Percentiles rank a stretch among this genome's conserved stretches.
Conservation (phyloP, 164 flowering plant species). For the Buxus sempervirens region DNA sequence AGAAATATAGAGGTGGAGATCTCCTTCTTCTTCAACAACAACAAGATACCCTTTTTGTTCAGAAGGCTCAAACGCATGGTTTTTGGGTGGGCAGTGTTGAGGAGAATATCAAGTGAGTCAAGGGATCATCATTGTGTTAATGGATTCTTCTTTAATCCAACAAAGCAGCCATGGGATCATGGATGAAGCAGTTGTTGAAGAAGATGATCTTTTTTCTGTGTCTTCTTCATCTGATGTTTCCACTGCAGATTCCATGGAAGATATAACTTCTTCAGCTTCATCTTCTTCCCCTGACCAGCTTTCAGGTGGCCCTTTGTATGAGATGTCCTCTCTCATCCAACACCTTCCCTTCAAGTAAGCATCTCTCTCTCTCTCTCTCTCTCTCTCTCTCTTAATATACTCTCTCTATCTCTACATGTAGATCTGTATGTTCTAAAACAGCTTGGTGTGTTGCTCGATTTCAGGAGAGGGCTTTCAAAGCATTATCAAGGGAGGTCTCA, state of each 20-base stretch:
- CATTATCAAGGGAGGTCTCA: constrained; percentile 43
- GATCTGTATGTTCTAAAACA: not conserved
- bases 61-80: constrained; percentile 3
- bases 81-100: constrained; percentile 1
- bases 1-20: not conserved
- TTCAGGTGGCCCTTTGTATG: constrained; percentile 10
- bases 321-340: constrained; percentile 27
- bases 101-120: not conserved
- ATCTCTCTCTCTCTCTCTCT: constrained; percentile 2
- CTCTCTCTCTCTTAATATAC: not conserved
- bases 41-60: not conserved
- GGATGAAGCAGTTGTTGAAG: not conserved
- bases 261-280: constrained; percentile 4
- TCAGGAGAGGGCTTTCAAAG: constrained; percentile 47
- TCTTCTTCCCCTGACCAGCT: constrained; percentile 1
- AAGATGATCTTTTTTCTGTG: not conserved
- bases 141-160: not conserved
- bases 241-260: not conserved
- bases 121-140: not conserved
- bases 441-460: not conserved
- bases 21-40: too few relatives aligned
- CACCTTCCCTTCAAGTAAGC: constrained; percentile 18
- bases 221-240: constrained; percentile 14
- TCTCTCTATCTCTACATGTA: too few relatives aligned
- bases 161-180: constrained; percentile 4